Base-by-base conservation (phyloP, 192 early-diverging fungal genomes). In the Oehlia diaphana region DNA sequence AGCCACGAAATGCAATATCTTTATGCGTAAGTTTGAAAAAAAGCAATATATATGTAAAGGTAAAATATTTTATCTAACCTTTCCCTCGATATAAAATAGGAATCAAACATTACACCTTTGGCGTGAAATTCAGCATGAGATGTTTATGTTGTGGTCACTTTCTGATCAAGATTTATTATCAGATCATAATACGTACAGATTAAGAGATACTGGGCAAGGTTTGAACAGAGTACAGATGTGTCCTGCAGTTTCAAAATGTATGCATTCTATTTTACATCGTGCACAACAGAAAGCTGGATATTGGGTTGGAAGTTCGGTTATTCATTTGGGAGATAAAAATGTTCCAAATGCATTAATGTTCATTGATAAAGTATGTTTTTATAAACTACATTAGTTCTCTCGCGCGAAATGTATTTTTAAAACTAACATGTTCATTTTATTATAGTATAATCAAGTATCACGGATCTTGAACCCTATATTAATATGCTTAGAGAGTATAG, bases 301-400 rank as follows among this genome's bases (percentile, higher is more conserved):
- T 63, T 99, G 98, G 98, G 92, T 99, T 13, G 98, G 97, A 13
- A 95, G 93, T 31, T 94, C 94, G 21, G 97, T 99, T 75, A 95
- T 99, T 81, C 98, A 99, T 86, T 80, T 99, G 78, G 98, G 97
- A 26, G 97, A 99, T 85, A 94, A 93, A 84, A 99, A 98, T 81
- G 98, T 99, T 14, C 97, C 98, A 26, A 99, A 99, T 81, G 94
- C 98, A 6, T 90, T 99, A 44, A 93, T 98, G 91, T 99, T 99
- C 74, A 98, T 99, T 71, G 95, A 96, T 91, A 96, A 96, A 81
- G 83, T 84, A 82, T 53, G 44, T 37, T 53, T 28, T 2, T 73
- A 28, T 74, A 9, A 2, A 6, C 7, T 23, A 9, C 13, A 26
- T 13, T 64, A 4, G 28, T 64, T 62, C 39, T 42, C 39, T 76